Base-by-base conservation (phyloP, 495 filamentous ascomycete genomes). In the Endocarpon pusillum region DNA sequence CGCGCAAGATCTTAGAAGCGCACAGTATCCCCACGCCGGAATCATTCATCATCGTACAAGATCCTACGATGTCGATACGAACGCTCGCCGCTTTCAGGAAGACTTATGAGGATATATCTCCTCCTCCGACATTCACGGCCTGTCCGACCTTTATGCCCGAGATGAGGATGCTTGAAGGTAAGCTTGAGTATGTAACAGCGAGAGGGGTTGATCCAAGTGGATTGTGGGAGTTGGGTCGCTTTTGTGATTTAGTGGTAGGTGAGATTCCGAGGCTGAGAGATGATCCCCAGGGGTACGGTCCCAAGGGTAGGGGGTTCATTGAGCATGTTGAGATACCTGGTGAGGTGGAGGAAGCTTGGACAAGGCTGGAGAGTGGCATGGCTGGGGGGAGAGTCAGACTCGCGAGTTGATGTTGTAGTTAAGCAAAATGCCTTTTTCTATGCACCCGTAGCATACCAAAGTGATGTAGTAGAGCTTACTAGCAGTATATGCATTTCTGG, bases 61-160 rank as follows among this genome's bases (percentile, higher is more conserved):
- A 59, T 39, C 51, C 56, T 1, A 59, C 54, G 1, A 59, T 59
- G 56, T 43, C 46, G 31, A 36, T 44, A 1, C 28, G 56, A 14
- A 59, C 56, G 1, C 37, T 35, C 3, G 54, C 56, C 1, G 53
- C 56, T 1, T 58, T 59, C 25, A 35, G 46, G 19, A 53, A 48
- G 31, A 38, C 35, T 3, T 59, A 49, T 37, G 33, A 31, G 1
- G 40, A 42, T 32, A n/a, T 37, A 1, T 16, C 32, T 8, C 15
- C 7, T 16, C 18, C 32, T 0, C 44, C 53, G 1, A 33, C 32
- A 9, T 38, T 59, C n/a, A n/a, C 46, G 3, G 47, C 48, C 16
- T 59, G 48, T 33, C 55, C 55, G 3, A 23, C 45, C 1, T 44
- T 57, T 22, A 39, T 55, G 12, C 53, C 55, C 11, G 32, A 30